Evolutionary conservation across 2,329 filamentous ascomycete species (phyloP).

Genomic region (Alternaria panax): DNA sequence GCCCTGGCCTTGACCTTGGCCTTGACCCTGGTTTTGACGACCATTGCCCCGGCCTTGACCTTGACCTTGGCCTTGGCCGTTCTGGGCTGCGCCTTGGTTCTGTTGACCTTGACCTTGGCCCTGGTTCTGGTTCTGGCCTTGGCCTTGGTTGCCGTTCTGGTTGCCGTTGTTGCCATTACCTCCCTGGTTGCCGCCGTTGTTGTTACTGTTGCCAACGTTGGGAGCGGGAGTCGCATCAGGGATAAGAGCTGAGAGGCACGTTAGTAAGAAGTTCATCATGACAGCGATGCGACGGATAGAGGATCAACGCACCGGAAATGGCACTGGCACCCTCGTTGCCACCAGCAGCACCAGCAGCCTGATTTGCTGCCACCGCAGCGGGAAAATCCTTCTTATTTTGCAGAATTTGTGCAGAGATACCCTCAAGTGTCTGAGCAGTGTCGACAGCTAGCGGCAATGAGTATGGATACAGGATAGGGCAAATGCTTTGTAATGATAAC

Average conservation of each 20-base stretch:
- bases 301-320: slow-evolving; percentile 50
- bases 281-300: slow-evolving; percentile 22
- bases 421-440: slow-evolving; percentile 57
- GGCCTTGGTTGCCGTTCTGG: slow-evolving; percentile 9
- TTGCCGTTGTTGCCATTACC: slow-evolving; percentile 11
- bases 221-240: slow-evolving; percentile 21
- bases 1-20: not conserved
- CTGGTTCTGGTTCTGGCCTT: not conserved
- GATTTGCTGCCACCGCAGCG: slow-evolving; percentile 56
- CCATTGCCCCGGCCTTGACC: slow-evolving; percentile 2
- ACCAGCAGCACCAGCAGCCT: slow-evolving; percentile 51
- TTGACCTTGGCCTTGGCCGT: not conserved
- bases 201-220: slow-evolving; percentile 20
- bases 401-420: slow-evolving; percentile 58
- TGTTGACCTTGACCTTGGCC: not conserved
- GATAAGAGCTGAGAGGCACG: slow-evolving; percentile 19
- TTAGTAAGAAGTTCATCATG: slow-evolving; percentile 15
- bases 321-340: slow-evolving; percentile 49
- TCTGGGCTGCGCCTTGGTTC: not conserved
- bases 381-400: slow-evolving; percentile 61
- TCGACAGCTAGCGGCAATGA: slow-evolving; percentile 49
- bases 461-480: slow-evolving; percentile 26
- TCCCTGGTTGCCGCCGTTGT: slow-evolving; percentile 18
- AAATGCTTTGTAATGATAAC: slow-evolving; percentile 2
- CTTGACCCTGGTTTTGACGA: not conserved